Evolutionary conservation across 2,329 filamentous ascomycete genomes (phyloP).

Genomic region (Trichophyton schoenleinii): DNA sequence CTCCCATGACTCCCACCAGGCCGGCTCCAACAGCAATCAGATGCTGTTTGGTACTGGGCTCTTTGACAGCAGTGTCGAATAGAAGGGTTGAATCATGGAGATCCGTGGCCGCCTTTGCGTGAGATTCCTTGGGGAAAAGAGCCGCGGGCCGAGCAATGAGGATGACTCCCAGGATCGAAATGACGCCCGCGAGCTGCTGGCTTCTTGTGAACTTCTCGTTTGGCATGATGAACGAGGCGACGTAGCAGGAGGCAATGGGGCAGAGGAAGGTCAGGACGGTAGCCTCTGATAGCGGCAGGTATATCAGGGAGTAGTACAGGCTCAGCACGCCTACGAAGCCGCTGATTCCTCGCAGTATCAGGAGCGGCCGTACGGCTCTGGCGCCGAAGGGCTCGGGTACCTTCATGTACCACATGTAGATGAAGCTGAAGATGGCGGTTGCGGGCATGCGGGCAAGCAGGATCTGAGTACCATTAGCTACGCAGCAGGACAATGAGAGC

Average conservation of each 20-base stretch:
- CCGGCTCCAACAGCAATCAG: constrained; percentile 58
- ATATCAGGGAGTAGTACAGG: constrained; percentile 62
- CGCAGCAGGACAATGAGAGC: neutral
- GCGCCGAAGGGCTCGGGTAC: constrained; percentile 59
- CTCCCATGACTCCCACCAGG: constrained; percentile 64
- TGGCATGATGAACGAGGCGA: constrained; percentile 58
- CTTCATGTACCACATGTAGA: constrained; percentile 61
- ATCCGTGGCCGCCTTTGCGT: neutral
- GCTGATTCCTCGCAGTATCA: constrained; percentile 54
- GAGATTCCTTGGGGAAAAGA: constrained; percentile 33
- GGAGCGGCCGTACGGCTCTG: constrained; percentile 52
- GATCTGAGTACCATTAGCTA: constrained; percentile 36
- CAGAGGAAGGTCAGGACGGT: constrained; percentile 82
- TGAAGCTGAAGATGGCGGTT: constrained; percentile 52
- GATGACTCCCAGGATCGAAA: constrained; percentile 68
- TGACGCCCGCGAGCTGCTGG: constrained; percentile 61
- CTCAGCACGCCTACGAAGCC: constrained; percentile 73
- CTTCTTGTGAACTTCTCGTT: constrained; percentile 65
- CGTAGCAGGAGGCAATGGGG: constrained; percentile 65
- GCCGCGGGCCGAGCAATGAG: constrained; percentile 64
- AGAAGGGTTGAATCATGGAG: neutral
- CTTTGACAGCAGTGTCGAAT: constrained; percentile 10
- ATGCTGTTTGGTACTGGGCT: constrained; percentile 48
- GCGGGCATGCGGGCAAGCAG: constrained; percentile 68
- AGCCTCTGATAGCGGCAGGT: constrained; percentile 73